phyloP scores from a whole-genome alignment of 2,329 filamentous ascomycete genomes.

The Venturia nashicola region DNA sequence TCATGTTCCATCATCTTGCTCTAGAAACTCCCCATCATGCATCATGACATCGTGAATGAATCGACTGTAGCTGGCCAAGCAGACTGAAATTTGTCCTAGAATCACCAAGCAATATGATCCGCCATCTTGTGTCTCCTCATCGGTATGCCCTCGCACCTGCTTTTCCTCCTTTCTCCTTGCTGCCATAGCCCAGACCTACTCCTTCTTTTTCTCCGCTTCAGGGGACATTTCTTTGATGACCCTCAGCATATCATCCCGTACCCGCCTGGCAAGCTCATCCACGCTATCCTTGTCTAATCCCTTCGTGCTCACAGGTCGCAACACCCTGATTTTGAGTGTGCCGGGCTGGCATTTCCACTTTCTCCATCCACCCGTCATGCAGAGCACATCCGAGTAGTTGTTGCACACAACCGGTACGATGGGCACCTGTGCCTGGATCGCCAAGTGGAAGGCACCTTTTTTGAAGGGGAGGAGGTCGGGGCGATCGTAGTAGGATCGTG shows the following conservation, averaged over 20 bases:
- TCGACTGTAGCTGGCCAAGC: not conserved
- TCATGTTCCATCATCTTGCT: not conserved
- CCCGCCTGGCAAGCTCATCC: slow-evolving; percentile 55
- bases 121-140: not conserved
- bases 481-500: slow-evolving; percentile 74
- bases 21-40: not conserved
- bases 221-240: slow-evolving; percentile 32
- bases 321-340: slow-evolving; percentile 38
- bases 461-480: slow-evolving; percentile 88
- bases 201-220: not conserved
- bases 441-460: slow-evolving; percentile 95
- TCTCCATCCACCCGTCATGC: slow-evolving; percentile 21
- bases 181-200: not conserved
- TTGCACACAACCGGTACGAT: slow-evolving; percentile 65
- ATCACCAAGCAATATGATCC: not conserved
- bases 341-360: slow-evolving; percentile 44
- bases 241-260: slow-evolving; percentile 63
- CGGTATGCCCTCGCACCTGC: not conserved
- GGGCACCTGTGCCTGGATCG: slow-evolving; percentile 84
- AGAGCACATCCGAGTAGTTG: slow-evolving; percentile 35
- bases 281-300: slow-evolving; percentile 65
- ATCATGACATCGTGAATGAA: not conserved
- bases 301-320: slow-evolving; percentile 68
- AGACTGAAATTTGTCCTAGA: not conserved
- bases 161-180: not conserved